A percentile compares a stretch with the other conserved stretches of the same genome.
phyloP scores from a whole-genome alignment of 2,329 filamentous ascomycete genomes.

The Sordariomycetes sp. region DNA sequence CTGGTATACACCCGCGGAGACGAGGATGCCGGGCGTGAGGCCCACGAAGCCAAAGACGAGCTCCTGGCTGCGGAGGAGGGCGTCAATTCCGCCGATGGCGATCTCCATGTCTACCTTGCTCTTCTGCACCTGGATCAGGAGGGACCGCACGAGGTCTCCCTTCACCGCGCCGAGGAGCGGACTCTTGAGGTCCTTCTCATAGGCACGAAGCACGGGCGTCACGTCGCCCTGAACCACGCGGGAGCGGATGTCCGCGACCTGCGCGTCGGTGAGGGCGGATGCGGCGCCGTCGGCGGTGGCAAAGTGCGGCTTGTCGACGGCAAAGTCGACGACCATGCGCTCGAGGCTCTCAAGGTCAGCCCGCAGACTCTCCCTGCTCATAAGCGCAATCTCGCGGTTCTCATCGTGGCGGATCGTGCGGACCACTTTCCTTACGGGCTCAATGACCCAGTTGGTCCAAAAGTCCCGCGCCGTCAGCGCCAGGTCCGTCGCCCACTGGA shows the following conservation, averaged over 20 bases:
- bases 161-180: slow-evolving; percentile 73
- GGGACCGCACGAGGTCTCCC: slow-evolving; percentile 77
- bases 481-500: slow-evolving; percentile 67
- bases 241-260: slow-evolving; percentile 60
- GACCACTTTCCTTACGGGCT: slow-evolving; percentile 71
- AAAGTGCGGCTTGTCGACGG: slow-evolving; percentile 62
- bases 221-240: slow-evolving; percentile 87
- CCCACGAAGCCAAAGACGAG: slow-evolving; percentile 96
- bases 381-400: slow-evolving; percentile 86
- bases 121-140: slow-evolving; percentile 95
- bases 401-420: slow-evolving; percentile 88
- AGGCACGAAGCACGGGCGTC: slow-evolving; percentile 80
- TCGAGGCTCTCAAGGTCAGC: slow-evolving; percentile 87
- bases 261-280: slow-evolving; percentile 43
- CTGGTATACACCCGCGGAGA: slow-evolving; percentile 59
- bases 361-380: slow-evolving; percentile 84
- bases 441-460: slow-evolving; percentile 91
- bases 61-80: slow-evolving; percentile 88
- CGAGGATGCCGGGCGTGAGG: slow-evolving; percentile 82
- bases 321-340: slow-evolving; percentile 97
- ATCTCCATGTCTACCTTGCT: slow-evolving; percentile 97
- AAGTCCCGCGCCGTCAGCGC: slow-evolving; percentile 76
- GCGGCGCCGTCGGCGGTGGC: slow-evolving; percentile 24
- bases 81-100: slow-evolving; percentile 90
- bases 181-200: slow-evolving; percentile 73